phyloP scores from a whole-genome alignment of 306 rosid genomes.

The Rosa multiflora region DNA sequence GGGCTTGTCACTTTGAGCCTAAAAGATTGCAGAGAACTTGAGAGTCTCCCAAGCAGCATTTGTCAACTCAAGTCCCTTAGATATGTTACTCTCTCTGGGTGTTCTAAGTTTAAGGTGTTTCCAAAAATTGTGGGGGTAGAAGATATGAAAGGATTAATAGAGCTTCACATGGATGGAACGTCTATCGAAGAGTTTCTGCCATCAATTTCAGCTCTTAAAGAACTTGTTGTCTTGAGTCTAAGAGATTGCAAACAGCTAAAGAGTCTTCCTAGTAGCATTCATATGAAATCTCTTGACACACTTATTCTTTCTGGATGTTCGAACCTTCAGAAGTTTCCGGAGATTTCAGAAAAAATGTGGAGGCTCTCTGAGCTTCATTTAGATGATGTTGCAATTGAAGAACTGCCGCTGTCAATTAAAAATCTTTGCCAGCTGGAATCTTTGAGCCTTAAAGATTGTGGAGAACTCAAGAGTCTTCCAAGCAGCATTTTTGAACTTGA shows the following conservation, averaged over 20 bases:
- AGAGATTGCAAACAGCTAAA: neutral
- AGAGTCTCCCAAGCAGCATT: slow-evolving; percentile 13
- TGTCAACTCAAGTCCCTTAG: neutral
- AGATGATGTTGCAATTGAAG: neutral
- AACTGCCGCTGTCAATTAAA: neutral
- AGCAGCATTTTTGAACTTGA: neutral
- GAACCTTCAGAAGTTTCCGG: neutral
- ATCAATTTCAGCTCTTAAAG: neutral
- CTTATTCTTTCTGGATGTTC: slow-evolving; percentile 8
- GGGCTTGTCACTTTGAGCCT: neutral
- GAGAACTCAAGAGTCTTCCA: neutral
- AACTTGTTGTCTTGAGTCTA: neutral
- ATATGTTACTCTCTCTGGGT: neutral
- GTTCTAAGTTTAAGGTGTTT: neutral
- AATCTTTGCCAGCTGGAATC: neutral
- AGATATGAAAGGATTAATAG: neutral
- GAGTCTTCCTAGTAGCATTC: neutral
- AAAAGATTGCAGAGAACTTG: neutral
- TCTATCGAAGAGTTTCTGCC: neutral
- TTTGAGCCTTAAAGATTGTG: neutral
- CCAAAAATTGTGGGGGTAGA: neutral
- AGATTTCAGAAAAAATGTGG: slow-evolving; percentile 5
- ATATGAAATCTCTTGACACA: neutral
- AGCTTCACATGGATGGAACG: neutral
- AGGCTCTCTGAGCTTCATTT: neutral